Base-by-base conservation (phyloP, 2,329 filamentous ascomycete species). In the Aquanectria penicillioides region DNA sequence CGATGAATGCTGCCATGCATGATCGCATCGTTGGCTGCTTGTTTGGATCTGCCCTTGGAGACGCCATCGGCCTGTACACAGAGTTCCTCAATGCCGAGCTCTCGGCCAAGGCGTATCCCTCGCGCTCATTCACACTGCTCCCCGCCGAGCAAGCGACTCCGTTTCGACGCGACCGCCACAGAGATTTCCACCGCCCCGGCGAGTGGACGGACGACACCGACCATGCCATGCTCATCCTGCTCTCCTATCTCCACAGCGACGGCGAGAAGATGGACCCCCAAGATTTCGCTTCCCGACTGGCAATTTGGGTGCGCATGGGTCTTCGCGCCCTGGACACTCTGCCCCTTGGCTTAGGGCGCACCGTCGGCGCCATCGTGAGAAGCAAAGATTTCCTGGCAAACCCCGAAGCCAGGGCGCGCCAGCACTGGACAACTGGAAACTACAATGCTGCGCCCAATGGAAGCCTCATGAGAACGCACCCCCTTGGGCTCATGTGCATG, bases 141-240 rank as follows among this genome's bases (percentile, higher is more conserved):
- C 74, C 75, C 3, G 18, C 48, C 5, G 73, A 74, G 2, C 55
- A 71, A 8, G 73, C 74, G 0, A 83, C 81, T 1, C 74, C 76
- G 1, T 78, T 78, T 59, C 71, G 75, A 15, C 69, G 73, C n/a
- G 82, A 83, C 62, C 63, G 69, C 5, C 81, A 84, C 62, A 74
- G 81, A 44, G 73, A 75, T 48, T 77, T 77, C 23, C 77, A 80
- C 29, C 65, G 69, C 3, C 65, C 73, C 1, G 75, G 78, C 20
- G 76, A 79, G 34, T 85, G 82, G 82, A 86, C 82, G 0, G 82
- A 86, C 58, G 83, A 85, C 67, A 85, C 83, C 0, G 83, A 85
- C 61, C 82, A 85, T 68, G 78, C 82, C 3, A 72, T 83, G 17
- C 69, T 84, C 1, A 78, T 80, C 51, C 65, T 85, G 3, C 74